Conservation (phyloP, 163 green algal species). For the Smithsoniella earleae region DNA sequence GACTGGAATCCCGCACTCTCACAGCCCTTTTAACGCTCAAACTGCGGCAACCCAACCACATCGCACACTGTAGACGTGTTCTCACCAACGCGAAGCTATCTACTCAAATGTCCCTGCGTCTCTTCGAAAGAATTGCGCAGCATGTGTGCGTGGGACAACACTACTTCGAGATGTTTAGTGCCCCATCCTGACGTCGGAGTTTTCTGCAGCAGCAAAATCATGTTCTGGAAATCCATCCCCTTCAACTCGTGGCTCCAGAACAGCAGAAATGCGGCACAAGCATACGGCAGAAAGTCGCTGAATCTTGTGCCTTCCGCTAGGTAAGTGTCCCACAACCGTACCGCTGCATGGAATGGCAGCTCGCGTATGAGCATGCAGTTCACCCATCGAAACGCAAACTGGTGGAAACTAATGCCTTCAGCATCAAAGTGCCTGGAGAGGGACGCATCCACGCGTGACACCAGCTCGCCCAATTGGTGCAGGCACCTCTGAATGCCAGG, state of each 20-base stretch:
- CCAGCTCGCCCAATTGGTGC: conserved; percentile 10
- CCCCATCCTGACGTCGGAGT: conserved; percentile 66
- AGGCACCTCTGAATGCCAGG: conserved; percentile 79
- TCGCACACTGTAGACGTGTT: too few species aligned
- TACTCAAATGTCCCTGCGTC: conserved; percentile 49
- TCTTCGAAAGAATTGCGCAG: conserved; percentile 58
- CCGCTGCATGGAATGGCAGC: conserved; percentile 62
- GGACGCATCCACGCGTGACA: conserved; percentile 54
- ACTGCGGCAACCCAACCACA: too few species aligned
- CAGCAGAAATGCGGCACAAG: conserved; percentile 71
- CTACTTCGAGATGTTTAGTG: conserved; percentile 61
- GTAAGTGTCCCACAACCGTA: conserved; percentile 92
- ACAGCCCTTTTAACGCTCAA: too few species aligned
- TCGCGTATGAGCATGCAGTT: conserved; percentile 95
- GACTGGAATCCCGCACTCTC: too few species aligned
- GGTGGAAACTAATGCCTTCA: conserved; percentile 88
- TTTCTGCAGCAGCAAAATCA: conserved; percentile 91
- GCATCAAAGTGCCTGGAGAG: conserved; percentile 65
- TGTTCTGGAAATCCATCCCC: conserved; percentile 85
- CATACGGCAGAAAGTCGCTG: conserved; percentile 83
- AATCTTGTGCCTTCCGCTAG: conserved; percentile 76
- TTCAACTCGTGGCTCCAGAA: conserved; percentile 59
- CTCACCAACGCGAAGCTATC: conserved; percentile 23
- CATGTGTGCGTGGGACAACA: conserved; percentile 68
- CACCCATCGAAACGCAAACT: conserved; percentile 95